Percentiles rank a stretch among this genome's conserved stretches.
Conservation (phyloP, 1,284 basidiomycete species). For the Leccinum solheimii region DNA sequence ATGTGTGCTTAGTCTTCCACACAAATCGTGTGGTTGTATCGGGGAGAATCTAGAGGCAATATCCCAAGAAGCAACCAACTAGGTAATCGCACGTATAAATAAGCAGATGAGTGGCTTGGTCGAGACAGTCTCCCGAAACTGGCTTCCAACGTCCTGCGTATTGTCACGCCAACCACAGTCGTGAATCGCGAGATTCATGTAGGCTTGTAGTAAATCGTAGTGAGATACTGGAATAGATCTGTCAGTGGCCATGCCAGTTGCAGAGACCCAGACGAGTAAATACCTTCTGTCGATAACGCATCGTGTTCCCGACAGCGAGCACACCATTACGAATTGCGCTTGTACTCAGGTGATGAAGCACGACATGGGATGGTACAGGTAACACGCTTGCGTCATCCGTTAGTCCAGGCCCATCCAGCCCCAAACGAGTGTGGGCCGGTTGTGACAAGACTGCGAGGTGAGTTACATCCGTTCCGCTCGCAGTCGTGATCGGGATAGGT, state of each 20-base stretch:
- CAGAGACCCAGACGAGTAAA: conserved; percentile 31
- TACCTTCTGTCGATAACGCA: conserved; percentile 92
- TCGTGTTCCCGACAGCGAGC: conserved; percentile 91
- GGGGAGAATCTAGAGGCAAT: conserved; percentile 28
- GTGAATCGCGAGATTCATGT: conserved; percentile 33
- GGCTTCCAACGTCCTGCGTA: conserved; percentile 32
- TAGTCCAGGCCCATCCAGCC: conserved; percentile 44
- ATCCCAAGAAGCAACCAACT: conserved; percentile 34
- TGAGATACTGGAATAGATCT: conserved; percentile 45
- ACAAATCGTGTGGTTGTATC: conserved; percentile 23
- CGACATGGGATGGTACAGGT: conserved; percentile 93
- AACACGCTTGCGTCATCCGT: conserved; percentile 93
- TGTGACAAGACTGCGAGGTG: conserved; percentile 27
- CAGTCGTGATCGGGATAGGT: conserved; percentile 38
- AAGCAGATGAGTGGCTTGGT: conserved; percentile 20
- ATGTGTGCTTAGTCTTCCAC: conserved; percentile 21
- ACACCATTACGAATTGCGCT: conserved; percentile 95
- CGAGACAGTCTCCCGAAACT: conserved; percentile 12
- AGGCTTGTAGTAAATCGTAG: conserved; percentile 61
- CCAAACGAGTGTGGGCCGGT: conserved; percentile 27
- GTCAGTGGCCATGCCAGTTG: conserved; percentile 12
- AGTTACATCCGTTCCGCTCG: conserved; percentile 38
- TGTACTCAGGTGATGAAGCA: conserved; percentile 94
- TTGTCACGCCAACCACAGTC: conserved; percentile 13
- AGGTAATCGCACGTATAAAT: conserved; percentile 32